These are phyloP conservation scores for Pythium sukuiense DNA, from an alignment of 352 stramenopile genomes.

Conservation along the genomic window DNA sequence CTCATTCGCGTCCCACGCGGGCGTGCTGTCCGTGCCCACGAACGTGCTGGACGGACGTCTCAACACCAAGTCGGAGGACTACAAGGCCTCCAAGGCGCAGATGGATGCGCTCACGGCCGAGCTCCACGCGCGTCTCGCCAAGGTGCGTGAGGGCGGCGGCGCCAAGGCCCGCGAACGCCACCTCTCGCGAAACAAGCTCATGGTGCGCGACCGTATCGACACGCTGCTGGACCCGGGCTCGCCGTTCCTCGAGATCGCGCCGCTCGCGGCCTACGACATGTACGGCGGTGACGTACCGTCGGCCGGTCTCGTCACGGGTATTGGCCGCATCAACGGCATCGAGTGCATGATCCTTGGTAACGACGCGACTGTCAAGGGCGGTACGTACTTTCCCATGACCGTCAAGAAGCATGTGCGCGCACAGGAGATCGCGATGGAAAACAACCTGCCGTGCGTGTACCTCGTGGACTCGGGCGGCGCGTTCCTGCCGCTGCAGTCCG, in stretches of 20 bases:
- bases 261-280: conserved; percentile 86
- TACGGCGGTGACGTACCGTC: conserved; percentile 82
- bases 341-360: conserved; percentile 98
- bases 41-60: conserved; percentile 69
- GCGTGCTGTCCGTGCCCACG: conserved; percentile 35
- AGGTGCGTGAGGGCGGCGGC: conserved; percentile 65
- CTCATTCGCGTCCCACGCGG: conserved; percentile 42
- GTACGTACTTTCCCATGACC: conserved; percentile 98
- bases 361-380: conserved; percentile 98
- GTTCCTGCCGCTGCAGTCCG: conserved; percentile 94
- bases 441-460: conserved; percentile 97
- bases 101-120: conserved; percentile 59
- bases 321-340: conserved; percentile 80
- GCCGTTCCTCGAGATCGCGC: conserved; percentile 95
- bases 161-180: conserved; percentile 71
- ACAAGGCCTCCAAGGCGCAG: conserved; percentile 51
- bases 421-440: conserved; percentile 96
- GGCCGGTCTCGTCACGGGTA: conserved; percentile 90
- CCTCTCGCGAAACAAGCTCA: conserved; percentile 72
- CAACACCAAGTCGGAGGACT: conserved; percentile 60
- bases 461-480: conserved; percentile 95
- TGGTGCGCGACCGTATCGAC: conserved; percentile 93
- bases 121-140: conserved; percentile 41
- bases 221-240: conserved; percentile 93
- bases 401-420: conserved; percentile 97